A percentile compares a stretch with the other conserved stretches of the same genome.
Conservation (phyloP, 2,329 filamentous ascomycete species). For the Cytospora piceae region DNA sequence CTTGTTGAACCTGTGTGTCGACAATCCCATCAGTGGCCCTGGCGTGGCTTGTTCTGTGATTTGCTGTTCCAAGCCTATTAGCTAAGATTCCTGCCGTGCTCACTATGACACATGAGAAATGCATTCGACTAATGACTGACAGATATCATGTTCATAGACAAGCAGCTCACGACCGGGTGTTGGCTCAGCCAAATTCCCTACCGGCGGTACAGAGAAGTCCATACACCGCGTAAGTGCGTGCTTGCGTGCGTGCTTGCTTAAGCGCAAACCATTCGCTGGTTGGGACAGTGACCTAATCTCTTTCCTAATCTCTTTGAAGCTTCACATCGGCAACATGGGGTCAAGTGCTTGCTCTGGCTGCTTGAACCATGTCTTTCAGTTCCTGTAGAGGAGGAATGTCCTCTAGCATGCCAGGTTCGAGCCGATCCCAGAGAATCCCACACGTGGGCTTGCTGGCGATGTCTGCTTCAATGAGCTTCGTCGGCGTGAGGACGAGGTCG, state of each 20-base stretch:
- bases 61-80: too few species aligned
- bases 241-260: too few species aligned
- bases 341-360: background rate
- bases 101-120: background rate
- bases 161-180: background rate
- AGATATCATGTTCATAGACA: background rate
- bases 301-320: background rate
- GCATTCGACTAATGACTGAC: background rate
- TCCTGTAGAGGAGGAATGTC: constrained; percentile 39
- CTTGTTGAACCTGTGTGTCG: background rate
- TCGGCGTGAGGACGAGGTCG: constrained; percentile 45
- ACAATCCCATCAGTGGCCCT: background rate
- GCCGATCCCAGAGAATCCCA: constrained; percentile 44
- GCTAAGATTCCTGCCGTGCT: background rate
- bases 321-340: background rate
- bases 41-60: too few species aligned
- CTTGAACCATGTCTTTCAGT: constrained; percentile 15
- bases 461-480: constrained; percentile 37
- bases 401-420: constrained; percentile 42
- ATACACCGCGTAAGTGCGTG: too few species aligned
- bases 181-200: background rate
- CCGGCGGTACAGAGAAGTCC: background rate
- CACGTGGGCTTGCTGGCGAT: constrained; percentile 39
- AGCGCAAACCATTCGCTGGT: background rate
- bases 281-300: background rate